A percentile compares a stretch with the other conserved stretches of the same genome.
Conservation (phyloP, 2,329 filamentous ascomycete species). For the Fusarium stilboides region DNA sequence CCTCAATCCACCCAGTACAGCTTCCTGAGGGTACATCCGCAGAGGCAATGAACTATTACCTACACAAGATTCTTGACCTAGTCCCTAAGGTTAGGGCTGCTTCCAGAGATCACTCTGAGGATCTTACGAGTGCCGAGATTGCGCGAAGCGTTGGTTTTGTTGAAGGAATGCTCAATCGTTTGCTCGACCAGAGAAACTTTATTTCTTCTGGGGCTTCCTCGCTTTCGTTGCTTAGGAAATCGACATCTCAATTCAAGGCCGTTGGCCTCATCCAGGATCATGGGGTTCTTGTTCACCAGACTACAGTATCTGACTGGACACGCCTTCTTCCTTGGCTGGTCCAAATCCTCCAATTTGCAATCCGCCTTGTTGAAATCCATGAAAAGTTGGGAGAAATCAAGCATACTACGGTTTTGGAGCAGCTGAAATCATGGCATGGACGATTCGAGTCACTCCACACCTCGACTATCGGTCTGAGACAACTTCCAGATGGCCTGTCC, state of each 20-base stretch:
- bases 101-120: constrained; percentile 82
- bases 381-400: constrained; percentile 72
- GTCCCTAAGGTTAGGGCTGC: constrained; percentile 77
- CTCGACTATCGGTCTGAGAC: constrained; percentile 60
- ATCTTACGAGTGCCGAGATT: constrained; percentile 86
- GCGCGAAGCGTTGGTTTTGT: constrained; percentile 84
- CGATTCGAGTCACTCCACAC: constrained; percentile 62
- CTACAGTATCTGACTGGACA: constrained; percentile 44
- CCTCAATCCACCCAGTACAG: constrained; percentile 64
- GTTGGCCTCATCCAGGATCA: constrained; percentile 53
- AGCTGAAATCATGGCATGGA: constrained; percentile 66
- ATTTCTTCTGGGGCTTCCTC: constrained; percentile 60
- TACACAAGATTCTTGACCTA: constrained; percentile 84
- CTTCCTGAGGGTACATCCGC: constrained; percentile 46
- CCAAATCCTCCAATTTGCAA: constrained; percentile 75
- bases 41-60: constrained; percentile 75
- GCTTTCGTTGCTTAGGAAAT: constrained; percentile 57
- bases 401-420: constrained; percentile 61
- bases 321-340: constrained; percentile 72
- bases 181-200: constrained; percentile 71
- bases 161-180: constrained; percentile 84
- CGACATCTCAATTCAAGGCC: constrained; percentile 56
- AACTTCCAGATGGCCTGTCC: constrained; percentile 67
- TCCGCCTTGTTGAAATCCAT: constrained; percentile 76
- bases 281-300: constrained; percentile 41